phyloP scores from a whole-genome alignment of 306 rosid genomes.

The Hippophae tibetana region DNA sequence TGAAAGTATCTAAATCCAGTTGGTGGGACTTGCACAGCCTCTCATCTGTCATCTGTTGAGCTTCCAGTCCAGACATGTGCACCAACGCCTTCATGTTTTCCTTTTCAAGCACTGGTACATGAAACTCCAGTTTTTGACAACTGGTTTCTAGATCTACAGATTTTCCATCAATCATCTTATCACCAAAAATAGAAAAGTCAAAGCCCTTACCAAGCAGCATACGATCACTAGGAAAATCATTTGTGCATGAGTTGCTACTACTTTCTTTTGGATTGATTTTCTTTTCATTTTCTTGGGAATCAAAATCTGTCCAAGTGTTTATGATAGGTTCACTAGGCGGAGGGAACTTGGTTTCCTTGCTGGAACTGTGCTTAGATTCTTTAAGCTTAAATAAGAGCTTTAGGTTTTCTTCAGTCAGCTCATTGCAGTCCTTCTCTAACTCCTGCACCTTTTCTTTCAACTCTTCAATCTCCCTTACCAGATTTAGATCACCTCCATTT shows the following conservation, averaged over 20 bases:
- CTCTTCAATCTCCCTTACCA: conserved; percentile 44
- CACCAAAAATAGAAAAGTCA: conserved; percentile 26
- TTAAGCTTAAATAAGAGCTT: conserved; percentile 80
- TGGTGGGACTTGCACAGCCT: conserved; percentile 14
- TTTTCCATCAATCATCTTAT: conserved; percentile 29
- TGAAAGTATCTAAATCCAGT: conserved; percentile 23
- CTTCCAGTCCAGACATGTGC: conserved; percentile 21
- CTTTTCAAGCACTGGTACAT: conserved; percentile 23
- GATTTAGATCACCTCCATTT: conserved; percentile 36
- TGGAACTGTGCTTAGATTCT: conserved; percentile 43
- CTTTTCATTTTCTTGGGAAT: conserved; percentile 36
- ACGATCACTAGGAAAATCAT: conserved; percentile 28
- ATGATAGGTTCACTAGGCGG: conserved; percentile 23
- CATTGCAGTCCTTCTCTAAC: conserved; percentile 86
- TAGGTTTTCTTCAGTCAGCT: conserved; percentile 89
- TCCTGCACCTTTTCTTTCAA: conserved; percentile 74
- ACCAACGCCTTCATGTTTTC: conserved; percentile 21
- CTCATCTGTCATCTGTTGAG: conserved; percentile 17
- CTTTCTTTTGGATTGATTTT: conserved; percentile 28
- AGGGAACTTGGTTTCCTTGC: conserved; percentile 16
- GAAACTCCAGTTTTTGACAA: conserved; percentile 24
- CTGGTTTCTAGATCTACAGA: conserved; percentile 26
- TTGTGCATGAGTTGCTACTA: conserved; percentile 24
- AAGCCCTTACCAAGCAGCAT: conserved; percentile 22
- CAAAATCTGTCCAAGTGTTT: conserved; percentile 37